These are phyloP conservation scores for Fusarium sp. DNA, from an alignment of 2,329 filamentous ascomycete genomes.

Conservation along the genomic window DNA sequence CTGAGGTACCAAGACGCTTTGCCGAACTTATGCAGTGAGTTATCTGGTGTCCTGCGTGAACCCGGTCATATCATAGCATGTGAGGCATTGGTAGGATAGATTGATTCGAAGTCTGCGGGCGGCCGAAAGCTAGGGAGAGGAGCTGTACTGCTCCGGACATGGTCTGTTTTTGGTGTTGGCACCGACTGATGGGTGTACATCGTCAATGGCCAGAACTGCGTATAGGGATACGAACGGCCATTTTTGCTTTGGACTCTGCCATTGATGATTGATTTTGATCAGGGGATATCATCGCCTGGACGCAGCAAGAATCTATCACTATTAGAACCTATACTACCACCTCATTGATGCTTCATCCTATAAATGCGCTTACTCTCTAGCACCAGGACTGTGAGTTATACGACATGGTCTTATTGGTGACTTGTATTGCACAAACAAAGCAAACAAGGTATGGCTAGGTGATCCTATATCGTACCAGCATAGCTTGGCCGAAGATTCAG, in stretches of 20 bases:
- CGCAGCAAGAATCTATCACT: background rate
- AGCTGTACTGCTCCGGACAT: conserved; percentile 6
- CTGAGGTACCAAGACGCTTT: conserved; percentile 2
- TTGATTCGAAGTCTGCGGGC: conserved; percentile 26
- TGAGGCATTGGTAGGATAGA: conserved; percentile 4
- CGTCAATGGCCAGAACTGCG: background rate
- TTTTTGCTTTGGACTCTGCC: background rate
- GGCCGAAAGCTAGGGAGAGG: conserved; percentile 18
- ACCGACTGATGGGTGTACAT: background rate
- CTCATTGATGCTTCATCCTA: background rate
- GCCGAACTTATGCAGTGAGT: background rate
- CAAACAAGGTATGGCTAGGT: background rate
- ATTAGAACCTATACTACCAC: background rate
- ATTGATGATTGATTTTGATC: background rate
- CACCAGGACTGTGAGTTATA: background rate
- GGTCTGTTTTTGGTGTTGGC: conserved; percentile 18
- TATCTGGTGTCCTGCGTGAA: conserved; percentile 6
- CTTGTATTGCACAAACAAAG: background rate
- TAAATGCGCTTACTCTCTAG: background rate
- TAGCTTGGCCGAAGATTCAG: conserved; percentile 3
- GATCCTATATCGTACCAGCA: conserved; percentile 14
- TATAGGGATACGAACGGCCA: background rate
- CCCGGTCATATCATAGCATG: conserved; percentile 19
- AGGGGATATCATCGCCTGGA: too few species aligned
- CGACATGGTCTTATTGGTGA: background rate